Evolutionary conservation across 1,284 basidiomycete genomes (phyloP), one percentile per base, ranked within the genome.

Genomic region (Heterobasidion parviporum): DNA sequence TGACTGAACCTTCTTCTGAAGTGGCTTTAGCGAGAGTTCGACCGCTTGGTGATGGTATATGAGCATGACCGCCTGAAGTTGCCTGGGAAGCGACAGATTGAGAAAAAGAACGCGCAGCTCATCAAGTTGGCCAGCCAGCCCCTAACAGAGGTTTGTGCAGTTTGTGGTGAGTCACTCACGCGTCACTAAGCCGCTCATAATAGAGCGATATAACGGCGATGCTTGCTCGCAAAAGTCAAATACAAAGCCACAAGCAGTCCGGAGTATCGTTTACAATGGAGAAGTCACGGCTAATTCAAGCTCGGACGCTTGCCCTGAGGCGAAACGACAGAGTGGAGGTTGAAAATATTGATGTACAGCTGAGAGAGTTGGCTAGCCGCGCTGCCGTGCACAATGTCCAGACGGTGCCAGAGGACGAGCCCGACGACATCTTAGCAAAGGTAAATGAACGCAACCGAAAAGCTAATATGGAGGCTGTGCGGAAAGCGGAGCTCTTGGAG

Each of bases 381-480:
- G 57, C 72, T 47, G 59, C 65, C 52, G 56, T 14, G 10, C 15
- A 16, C 12, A 14, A 65, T 62, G 48, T 67, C 60, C 51, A 57
- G 33, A 56, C 56, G 60, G n/a, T 53, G 14, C 64, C 61, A 47
- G 72, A 70, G 50, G 74, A 76, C 56, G 69, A 74, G 6, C 70
- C 73, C 60, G 74, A 73, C 47, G 83, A 85, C 57, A 72, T 81
- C 62, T 77, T 95, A 35, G 82, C 87, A 16, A 83, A 75, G 66
- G 87, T 97, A 58, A 96, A 95, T 67, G 92, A 94, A 70, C 82
- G 92, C 53, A 96, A 98, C 68, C 80, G 91, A 46, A 82, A 80
- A 61, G 83, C 86, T 50, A 96, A 95, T 58, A 65, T 84, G 59
- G 92, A 93, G 63, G 79, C 82, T 1, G 83, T 94, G 58, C 77